Evolutionary conservation across 169 alveolate genomes (phyloP).

Genomic region (Plasmodium vivax): DNA sequence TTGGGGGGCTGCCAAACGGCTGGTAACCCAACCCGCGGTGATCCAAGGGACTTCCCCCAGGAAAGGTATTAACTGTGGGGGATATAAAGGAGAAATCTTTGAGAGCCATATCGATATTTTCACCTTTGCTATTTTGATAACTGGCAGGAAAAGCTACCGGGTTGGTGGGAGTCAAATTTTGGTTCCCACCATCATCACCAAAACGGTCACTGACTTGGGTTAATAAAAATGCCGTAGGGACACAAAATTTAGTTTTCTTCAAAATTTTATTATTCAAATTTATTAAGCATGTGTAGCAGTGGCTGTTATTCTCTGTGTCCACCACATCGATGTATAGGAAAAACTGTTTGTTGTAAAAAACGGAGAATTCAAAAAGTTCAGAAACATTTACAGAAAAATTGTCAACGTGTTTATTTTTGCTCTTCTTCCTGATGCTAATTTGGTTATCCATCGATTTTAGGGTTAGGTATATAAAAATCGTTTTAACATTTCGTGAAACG

Average conservation of each 20-base stretch:
- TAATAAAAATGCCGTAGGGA: conserved; percentile 39
- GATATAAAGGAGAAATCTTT: neutral
- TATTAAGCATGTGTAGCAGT: conserved; percentile 31
- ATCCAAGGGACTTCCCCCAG: neutral
- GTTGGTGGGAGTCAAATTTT: neutral
- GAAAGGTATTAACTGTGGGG: neutral
- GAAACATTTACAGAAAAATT: conserved; percentile 47
- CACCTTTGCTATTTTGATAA: neutral
- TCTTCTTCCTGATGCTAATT: conserved; percentile 37
- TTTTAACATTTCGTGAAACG: conserved; percentile 30
- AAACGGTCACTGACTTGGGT: conserved; percentile 17
- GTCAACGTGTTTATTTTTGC: conserved; percentile 18
- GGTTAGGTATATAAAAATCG: conserved; percentile 21
- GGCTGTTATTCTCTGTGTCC: neutral
- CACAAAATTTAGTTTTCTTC: conserved; percentile 15
- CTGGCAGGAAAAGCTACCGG: neutral
- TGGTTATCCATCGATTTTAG: conserved; percentile 58
- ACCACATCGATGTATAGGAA: conserved; percentile 29
- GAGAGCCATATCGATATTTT: neutral
- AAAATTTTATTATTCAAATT: conserved; percentile 47
- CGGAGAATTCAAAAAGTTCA: conserved; percentile 39
- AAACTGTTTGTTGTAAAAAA: neutral
- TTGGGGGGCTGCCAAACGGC: neutral
- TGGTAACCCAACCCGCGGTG: neutral
- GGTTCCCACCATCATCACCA: neutral